Conservation (phyloP, 2,329 filamentous ascomycete species). For the Paecilomyces fulvus region DNA sequence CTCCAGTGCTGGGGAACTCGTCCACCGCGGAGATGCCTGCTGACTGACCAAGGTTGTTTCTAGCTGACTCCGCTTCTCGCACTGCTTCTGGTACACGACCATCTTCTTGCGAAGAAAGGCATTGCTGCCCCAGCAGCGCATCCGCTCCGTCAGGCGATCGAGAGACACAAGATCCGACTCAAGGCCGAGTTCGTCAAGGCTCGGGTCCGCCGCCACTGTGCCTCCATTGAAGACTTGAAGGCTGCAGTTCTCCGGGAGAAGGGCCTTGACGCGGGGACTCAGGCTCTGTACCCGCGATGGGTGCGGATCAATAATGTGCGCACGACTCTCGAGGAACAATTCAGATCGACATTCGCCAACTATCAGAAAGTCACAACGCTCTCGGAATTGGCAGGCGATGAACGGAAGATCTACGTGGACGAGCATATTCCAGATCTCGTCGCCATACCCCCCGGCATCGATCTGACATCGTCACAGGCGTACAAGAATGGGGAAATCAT, state of each 20-base stretch:
- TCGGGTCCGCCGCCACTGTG: conserved; percentile 61
- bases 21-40: conserved; percentile 12
- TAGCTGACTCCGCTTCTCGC: conserved; percentile 75
- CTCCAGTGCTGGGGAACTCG: neutral
- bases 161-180: conserved; percentile 73
- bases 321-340: conserved; percentile 60
- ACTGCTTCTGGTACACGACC: conserved; percentile 76
- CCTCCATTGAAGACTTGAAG: conserved; percentile 57
- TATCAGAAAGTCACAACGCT: conserved; percentile 53
- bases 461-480: conserved; percentile 63
- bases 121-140: conserved; percentile 74
- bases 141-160: conserved; percentile 64
- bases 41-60: conserved; percentile 30
- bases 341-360: conserved; percentile 63
- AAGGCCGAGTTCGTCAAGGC: conserved; percentile 74
- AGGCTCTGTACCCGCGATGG: conserved; percentile 68
- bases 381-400: conserved; percentile 43
- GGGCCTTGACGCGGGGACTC: conserved; percentile 24
- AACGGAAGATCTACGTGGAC: conserved; percentile 57
- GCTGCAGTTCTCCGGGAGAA: conserved; percentile 28
- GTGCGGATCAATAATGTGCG: conserved; percentile 76
- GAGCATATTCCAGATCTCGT: conserved; percentile 73
- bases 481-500: conserved; percentile 75
- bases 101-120: conserved; percentile 70
- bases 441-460: conserved; percentile 62